Conservation (phyloP, 176 grass and related monocot species). For the bread wheat (Triticum aestivum) region DNA sequence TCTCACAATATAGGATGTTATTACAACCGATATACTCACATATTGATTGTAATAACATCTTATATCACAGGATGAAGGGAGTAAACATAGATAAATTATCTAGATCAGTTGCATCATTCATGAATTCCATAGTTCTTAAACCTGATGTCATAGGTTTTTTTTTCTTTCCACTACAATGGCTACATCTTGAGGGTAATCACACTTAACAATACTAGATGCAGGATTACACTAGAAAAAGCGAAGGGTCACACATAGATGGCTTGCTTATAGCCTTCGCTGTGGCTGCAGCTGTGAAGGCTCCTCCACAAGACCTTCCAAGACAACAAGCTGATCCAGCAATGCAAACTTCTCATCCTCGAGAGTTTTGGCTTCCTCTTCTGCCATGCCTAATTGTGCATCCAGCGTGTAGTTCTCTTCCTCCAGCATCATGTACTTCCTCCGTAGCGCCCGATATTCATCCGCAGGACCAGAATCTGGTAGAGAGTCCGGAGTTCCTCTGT, state of each 20-base stretch:
- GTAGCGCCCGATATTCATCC: constrained; percentile 64
- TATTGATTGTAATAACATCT: too few species aligned
- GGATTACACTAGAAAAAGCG: constrained; percentile 22
- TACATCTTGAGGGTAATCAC: constrained; percentile 17
- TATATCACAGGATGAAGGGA: too few species aligned
- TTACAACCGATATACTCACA: too few species aligned
- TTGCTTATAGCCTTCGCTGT: constrained; percentile 25
- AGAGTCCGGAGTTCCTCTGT: constrained; percentile 46
- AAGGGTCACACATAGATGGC: not conserved
- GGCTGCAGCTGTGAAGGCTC: constrained; percentile 36
- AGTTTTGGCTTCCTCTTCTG: constrained; percentile 52
- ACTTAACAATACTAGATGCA: not conserved
- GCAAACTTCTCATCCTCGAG: constrained; percentile 67
- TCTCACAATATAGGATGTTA: too few species aligned
- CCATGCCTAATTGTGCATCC: constrained; percentile 56
- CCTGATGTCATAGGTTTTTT: not conserved
- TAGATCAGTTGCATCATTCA: not conserved
- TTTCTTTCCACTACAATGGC: not conserved
- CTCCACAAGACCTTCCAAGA: constrained; percentile 85
- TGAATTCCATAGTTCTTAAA: not conserved
- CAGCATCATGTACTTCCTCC: constrained; percentile 78
- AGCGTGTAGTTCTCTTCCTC: constrained; percentile 82
- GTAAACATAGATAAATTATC: not conserved
- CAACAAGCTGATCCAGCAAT: constrained; percentile 91
- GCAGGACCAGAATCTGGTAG: constrained; percentile 52